Evolutionary conservation across 208 protist species (phyloP).

Genomic region (Angomonas deanei): DNA sequence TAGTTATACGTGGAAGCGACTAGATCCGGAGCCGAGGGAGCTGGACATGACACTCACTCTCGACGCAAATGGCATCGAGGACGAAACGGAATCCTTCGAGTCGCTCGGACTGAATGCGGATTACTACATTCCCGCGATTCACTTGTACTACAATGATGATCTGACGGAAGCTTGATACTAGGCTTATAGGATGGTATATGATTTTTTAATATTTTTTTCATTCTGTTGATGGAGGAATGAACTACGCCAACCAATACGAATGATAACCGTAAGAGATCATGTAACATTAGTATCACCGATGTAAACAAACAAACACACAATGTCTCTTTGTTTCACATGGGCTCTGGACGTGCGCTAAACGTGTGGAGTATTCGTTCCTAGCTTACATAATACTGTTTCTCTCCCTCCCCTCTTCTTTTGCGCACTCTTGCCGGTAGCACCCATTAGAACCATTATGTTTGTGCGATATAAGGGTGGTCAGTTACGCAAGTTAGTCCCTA

Average conservation of each 20-base stretch:
- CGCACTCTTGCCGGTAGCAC: neutral
- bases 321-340: too few species aligned
- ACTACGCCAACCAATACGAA: too few species aligned
- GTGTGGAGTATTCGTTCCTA: too few species aligned
- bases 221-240: slow-evolving; percentile 2
- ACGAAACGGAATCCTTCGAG: slow-evolving; percentile 89
- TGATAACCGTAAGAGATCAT: too few species aligned
- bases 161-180: slow-evolving; percentile 82
- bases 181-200: neutral
- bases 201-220: slow-evolving; percentile 8
- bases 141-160: slow-evolving; percentile 94
- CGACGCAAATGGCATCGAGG: slow-evolving; percentile 85
- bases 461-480: neutral
- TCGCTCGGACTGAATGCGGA: slow-evolving; percentile 85
- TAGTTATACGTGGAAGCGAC: slow-evolving; percentile 91
- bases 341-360: too few species aligned
- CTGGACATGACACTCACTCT: slow-evolving; percentile 89
- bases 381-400: neutral
- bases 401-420: neutral
- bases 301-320: neutral
- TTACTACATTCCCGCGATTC: slow-evolving; percentile 90
- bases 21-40: slow-evolving; percentile 61
- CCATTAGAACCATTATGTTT: too few species aligned
- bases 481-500: neutral
- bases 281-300: too few species aligned